Evolutionary conservation across 805 yeast species (phyloP).

Genomic region (Sugiyamaella americana): DNA sequence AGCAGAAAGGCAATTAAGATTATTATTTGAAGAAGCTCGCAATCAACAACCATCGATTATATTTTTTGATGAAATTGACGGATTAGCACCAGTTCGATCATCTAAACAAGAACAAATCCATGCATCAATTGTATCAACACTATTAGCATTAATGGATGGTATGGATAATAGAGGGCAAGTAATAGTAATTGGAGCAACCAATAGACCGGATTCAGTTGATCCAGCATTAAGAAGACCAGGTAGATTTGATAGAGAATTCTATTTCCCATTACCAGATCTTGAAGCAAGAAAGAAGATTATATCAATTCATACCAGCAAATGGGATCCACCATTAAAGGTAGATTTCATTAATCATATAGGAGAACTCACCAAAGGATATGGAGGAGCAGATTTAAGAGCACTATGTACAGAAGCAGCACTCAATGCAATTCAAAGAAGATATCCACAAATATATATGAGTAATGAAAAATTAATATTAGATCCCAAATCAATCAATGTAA

Average conservation of each 20-base stretch:
- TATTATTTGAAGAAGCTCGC: slow-evolving; percentile 91
- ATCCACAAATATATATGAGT: slow-evolving; percentile 85
- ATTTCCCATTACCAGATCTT: slow-evolving; percentile 85
- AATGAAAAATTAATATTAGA: slow-evolving; percentile 67
- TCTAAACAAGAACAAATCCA: slow-evolving; percentile 98
- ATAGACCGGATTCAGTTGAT: slow-evolving; percentile 96
- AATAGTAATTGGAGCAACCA: slow-evolving; percentile 96
- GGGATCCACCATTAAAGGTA: slow-evolving; percentile 68
- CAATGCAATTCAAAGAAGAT: slow-evolving; percentile 81
- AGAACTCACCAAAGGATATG: slow-evolving; percentile 84
- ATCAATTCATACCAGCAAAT: slow-evolving; percentile 77
- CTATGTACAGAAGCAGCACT: slow-evolving; percentile 94
- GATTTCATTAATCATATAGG: slow-evolving; percentile 64
- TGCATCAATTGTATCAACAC: slow-evolving; percentile 92
- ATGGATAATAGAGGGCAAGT: slow-evolving; percentile 99
- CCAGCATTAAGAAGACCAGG: slow-evolving; percentile 98
- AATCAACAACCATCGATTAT: slow-evolving; percentile 94
- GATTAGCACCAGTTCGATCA: slow-evolving; percentile 95
- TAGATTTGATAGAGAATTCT: slow-evolving; percentile 93
- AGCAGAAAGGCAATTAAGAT: slow-evolving; percentile 88
- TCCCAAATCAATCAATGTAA: slow-evolving; percentile 63
- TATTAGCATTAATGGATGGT: slow-evolving; percentile 96
- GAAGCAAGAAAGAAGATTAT: slow-evolving; percentile 74
- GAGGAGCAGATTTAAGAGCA: slow-evolving; percentile 95
- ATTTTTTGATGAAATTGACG: slow-evolving; percentile 97